phyloP scores from a whole-genome alignment of 495 filamentous ascomycete species.

The Tricharina praecox region DNA sequence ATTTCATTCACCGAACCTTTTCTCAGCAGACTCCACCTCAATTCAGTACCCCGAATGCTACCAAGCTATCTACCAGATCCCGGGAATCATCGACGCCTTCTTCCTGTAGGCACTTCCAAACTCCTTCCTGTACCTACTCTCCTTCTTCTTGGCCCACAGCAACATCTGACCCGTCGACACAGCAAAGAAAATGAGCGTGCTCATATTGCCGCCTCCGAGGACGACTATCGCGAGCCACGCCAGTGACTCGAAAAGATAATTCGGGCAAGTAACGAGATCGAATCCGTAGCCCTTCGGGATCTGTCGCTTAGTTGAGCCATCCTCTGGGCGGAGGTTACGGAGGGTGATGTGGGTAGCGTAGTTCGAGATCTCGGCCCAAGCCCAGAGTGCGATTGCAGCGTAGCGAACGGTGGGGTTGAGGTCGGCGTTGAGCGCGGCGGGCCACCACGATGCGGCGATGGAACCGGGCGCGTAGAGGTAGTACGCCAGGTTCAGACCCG shows the following conservation, averaged over 20 bases:
- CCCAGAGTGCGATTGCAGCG: slow-evolving; percentile 49
- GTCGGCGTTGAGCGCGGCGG: slow-evolving; percentile 10
- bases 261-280: slow-evolving; percentile 75
- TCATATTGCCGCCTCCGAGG: slow-evolving; percentile 57
- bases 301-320: slow-evolving; percentile 62
- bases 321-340: slow-evolving; percentile 49
- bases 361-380: slow-evolving; percentile 63
- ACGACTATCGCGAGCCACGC: slow-evolving; percentile 67
- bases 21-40: no score
- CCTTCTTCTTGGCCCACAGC: slow-evolving; percentile 80
- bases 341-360: slow-evolving; percentile 61
- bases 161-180: slow-evolving; percentile 61
- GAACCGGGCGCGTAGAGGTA: slow-evolving; percentile 64
- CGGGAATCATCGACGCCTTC: slow-evolving; percentile 61
- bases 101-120: slow-evolving; percentile 87
- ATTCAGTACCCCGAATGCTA: no score
- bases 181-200: slow-evolving; percentile 51
- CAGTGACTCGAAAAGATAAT: slow-evolving; percentile 85
- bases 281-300: slow-evolving; percentile 84
- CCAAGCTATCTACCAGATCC: slow-evolving; percentile 30
- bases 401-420: slow-evolving; percentile 37
- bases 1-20: no score
- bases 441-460: slow-evolving; percentile 22
- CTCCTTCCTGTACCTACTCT: slow-evolving; percentile 70
- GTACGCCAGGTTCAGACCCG: slow-evolving; percentile 66